phyloP scores from a whole-genome alignment of 2,329 filamentous ascomycete genomes.

The Arthrobotrys conoides region DNA sequence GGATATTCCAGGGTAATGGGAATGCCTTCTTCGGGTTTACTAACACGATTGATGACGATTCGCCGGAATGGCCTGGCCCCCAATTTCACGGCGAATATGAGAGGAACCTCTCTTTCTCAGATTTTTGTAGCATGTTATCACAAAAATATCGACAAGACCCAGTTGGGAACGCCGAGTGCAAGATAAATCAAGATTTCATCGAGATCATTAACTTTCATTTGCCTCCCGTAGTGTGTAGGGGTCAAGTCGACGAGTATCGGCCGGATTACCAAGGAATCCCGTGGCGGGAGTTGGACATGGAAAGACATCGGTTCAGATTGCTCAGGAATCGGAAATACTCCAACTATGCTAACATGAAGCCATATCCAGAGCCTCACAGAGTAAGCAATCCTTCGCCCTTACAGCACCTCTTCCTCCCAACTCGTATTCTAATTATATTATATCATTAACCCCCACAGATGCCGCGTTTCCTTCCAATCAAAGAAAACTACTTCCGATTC shows the following conservation, averaged over 20 bases:
- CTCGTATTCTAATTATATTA: constrained; percentile 6
- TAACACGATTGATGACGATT: constrained; percentile 52
- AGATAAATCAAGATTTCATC: constrained; percentile 52
- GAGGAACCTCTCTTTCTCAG: constrained; percentile 52
- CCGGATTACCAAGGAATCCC: constrained; percentile 63
- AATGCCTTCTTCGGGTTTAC: constrained; percentile 51
- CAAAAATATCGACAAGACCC: constrained; percentile 50
- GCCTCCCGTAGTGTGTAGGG: constrained; percentile 61
- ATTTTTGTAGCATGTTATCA: constrained; percentile 54
- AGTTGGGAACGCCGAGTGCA: constrained; percentile 44
- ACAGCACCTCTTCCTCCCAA: too few relatives aligned
- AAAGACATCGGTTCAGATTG: constrained; percentile 57
- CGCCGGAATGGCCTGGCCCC: constrained; percentile 57
- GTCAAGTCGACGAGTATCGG: constrained; percentile 61
- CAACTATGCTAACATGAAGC: constrained; percentile 63
- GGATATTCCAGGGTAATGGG: constrained; percentile 48
- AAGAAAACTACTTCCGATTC: constrained; percentile 72
- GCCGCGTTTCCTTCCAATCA: constrained; percentile 58
- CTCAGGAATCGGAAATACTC: constrained; percentile 62
- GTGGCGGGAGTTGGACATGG: constrained; percentile 63
- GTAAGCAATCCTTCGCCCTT: constrained; percentile 40
- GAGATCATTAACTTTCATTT: constrained; percentile 58
- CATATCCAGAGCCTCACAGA: constrained; percentile 59
- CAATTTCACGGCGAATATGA: constrained; percentile 55
- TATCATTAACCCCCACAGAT: constrained; percentile 16